Evolutionary conservation across 2,329 filamentous ascomycete species (phyloP).

Genomic region (Cryphonectria japonica): DNA sequence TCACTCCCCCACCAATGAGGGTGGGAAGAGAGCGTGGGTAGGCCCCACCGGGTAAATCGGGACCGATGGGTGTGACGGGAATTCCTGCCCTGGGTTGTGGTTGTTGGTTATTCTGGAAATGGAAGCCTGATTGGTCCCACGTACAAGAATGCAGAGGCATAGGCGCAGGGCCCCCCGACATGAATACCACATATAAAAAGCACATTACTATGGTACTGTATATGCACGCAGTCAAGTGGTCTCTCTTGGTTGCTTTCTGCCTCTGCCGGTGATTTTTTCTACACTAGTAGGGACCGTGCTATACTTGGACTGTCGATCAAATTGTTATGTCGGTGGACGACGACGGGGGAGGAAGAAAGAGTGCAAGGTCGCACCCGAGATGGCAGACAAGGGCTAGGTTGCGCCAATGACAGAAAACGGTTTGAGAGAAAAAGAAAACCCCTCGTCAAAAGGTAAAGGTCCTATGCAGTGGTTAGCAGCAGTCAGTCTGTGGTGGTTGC

Average conservation of each 20-base stretch:
- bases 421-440: not conserved
- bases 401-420: not conserved
- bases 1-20: not conserved
- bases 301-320: too few relatives aligned
- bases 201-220: too few relatives aligned
- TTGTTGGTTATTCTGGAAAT: not conserved
- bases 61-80: not conserved
- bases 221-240: too few relatives aligned
- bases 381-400: not conserved
- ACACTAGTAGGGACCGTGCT: too few relatives aligned
- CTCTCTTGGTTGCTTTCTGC: too few relatives aligned
- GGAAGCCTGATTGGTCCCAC: not conserved
- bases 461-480: too few relatives aligned
- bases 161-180: not conserved
- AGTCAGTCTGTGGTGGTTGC: too few relatives aligned
- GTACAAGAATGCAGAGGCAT: not conserved
- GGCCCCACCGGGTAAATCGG: slow-evolving; percentile 19
- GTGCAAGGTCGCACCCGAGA: not conserved
- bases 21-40: not conserved
- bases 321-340: too few relatives aligned
- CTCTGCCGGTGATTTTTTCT: too few relatives aligned
- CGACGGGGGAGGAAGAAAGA: not conserved
- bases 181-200: too few relatives aligned
- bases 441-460: not conserved
- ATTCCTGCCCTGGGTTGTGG: not conserved